Base-by-base conservation (phyloP, 495 filamentous ascomycete species). In the Penicillium cinerascens region DNA sequence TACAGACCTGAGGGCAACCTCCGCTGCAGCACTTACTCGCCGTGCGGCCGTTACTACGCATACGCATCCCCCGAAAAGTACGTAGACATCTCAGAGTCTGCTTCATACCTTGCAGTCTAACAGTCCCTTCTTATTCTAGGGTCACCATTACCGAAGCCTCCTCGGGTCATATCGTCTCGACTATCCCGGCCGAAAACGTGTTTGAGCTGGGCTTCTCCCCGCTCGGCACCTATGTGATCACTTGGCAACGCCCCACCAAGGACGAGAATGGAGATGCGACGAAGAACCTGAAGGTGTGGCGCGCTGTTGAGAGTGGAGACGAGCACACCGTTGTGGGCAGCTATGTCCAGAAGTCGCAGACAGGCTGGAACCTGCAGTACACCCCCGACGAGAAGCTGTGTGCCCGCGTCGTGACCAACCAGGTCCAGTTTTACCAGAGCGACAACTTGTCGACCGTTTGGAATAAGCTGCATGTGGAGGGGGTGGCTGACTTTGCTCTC, bases 221-320 rank as follows among this genome's bases (percentile, higher is more conserved):
- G 25, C 80, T 84, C 42, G 93, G 95, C 43, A 91, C 87, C 49
- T 97, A 86, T 74, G 74, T 96, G 60, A 96, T 95, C 70, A 97
- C 93, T 18, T 97, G 93, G 95, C 91, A 98, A 73, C 85, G 93
- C 41, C 87, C 87, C 33, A 80, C 83, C 37, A 97, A 97, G 73
- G 91, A 97, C 62, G 92, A 90, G 68, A 84, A 88, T 50, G 95
- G 95, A 36, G 87, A 95, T 66, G 88, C 95, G 18, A 82, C 82
- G 42, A 96, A 96, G 82, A 98, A 98, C 67, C 76, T 97, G 52
- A 97, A 97, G 78, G 85, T 98, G 58, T 98, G 95, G 95, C 82
- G 82, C 63, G 88, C 87, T 29, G 67, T 87, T 45, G 86, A 71
- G 44, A 72, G 64, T 41, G 72, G 63, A 49, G 71, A 72, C 33